Percentiles rank a stretch among this genome's conserved stretches.
These are phyloP conservation scores for Rubia tinctorum DNA, from an alignment of 305 asterid species.

Conservation along the genomic window DNA sequence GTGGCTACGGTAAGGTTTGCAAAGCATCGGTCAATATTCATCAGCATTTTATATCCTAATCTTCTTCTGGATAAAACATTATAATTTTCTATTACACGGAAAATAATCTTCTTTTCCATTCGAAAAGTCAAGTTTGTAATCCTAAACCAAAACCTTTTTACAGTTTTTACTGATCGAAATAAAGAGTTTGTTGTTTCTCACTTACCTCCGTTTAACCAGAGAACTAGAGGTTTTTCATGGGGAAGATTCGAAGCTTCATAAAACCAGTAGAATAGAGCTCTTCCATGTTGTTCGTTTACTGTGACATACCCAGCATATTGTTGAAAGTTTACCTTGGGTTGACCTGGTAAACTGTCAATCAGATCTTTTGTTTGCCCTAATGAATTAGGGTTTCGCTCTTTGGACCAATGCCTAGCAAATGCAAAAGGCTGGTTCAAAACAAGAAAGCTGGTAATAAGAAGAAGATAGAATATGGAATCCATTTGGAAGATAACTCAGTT, in stretches of 20 bases:
- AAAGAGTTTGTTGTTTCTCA: neutral
- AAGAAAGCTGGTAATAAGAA: constrained; percentile 27
- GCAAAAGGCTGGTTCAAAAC: constrained; percentile 29
- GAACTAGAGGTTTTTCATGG: constrained; percentile 71
- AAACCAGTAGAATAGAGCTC: constrained; percentile 94
- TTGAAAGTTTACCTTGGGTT: constrained; percentile 55
- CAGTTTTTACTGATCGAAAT: too few relatives aligned
- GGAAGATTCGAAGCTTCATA: constrained; percentile 61
- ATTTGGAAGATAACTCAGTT: constrained; percentile 26
- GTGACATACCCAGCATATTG: constrained; percentile 86
- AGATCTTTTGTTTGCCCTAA: constrained; percentile 37
- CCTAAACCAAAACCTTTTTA: too few relatives aligned
- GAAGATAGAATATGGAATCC: constrained; percentile 38
- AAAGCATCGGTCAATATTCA: neutral
- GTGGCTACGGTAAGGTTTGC: neutral
- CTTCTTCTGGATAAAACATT: neutral
- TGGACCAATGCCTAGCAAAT: constrained; percentile 43
- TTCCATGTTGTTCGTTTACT: constrained; percentile 64
- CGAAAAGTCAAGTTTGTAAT: neutral
- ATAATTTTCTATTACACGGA: too few relatives aligned
- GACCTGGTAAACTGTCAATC: constrained; percentile 70
- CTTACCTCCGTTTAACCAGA: constrained; percentile 98
- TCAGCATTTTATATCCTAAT: neutral
- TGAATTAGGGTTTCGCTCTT: constrained; percentile 25
- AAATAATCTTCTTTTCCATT: neutral